Evolutionary conservation across 164 flowering plant genomes (phyloP).

Genomic region (Vitis riparia): DNA sequence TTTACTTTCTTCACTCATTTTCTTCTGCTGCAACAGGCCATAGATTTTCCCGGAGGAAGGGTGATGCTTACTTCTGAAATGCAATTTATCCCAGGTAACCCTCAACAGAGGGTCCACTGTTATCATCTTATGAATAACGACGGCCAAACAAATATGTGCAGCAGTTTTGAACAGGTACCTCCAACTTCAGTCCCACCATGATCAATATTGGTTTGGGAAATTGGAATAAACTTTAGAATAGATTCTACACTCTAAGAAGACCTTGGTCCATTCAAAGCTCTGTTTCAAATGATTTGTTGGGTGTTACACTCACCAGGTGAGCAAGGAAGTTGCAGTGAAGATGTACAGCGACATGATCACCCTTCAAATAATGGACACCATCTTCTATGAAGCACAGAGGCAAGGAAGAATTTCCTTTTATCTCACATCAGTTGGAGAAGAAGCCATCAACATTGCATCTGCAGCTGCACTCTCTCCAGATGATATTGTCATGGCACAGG

Average conservation of each 20-base stretch:
- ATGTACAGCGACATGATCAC: conserved; percentile 74
- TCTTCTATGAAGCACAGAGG: conserved; percentile 84
- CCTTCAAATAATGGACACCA: conserved; percentile 73
- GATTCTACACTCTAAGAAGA: no score
- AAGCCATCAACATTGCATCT: conserved; percentile 79
- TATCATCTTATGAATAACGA: conserved; percentile 47
- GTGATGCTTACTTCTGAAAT: conserved; percentile 32
- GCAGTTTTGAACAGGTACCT: conserved; percentile 28
- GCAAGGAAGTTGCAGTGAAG: conserved; percentile 57
- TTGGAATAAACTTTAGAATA: no score
- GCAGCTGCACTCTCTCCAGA: conserved; percentile 75
- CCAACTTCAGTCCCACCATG: neutral
- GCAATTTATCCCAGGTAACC: conserved; percentile 36
- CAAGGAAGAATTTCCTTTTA: conserved; percentile 92
- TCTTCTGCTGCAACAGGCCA: conserved; percentile 23
- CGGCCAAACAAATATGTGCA: conserved; percentile 23
- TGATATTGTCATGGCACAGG: conserved; percentile 81
- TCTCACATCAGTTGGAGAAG: conserved; percentile 73
- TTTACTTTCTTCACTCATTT: neutral
- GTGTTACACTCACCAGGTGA: conserved; percentile 33
- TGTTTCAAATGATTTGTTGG: neutral
- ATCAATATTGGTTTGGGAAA: no score
- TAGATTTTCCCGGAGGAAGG: conserved; percentile 63
- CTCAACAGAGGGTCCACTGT: conserved; percentile 36
- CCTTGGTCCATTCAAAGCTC: no score